These are phyloP conservation scores for Myrica gale DNA, from an alignment of 306 rosid genomes.

Conservation along the genomic window DNA sequence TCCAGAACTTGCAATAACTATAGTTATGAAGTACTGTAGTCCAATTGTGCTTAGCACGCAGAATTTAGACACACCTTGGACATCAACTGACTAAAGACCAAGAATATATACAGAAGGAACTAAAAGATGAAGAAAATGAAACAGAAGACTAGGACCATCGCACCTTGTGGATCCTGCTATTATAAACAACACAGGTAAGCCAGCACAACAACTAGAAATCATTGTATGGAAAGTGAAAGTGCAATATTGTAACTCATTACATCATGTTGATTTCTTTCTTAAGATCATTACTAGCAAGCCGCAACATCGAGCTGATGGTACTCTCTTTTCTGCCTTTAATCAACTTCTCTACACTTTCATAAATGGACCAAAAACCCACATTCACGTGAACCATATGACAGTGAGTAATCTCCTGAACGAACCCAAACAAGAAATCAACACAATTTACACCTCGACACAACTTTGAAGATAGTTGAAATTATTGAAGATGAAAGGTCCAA, in stretches of 20 bases:
- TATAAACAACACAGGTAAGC: constrained; percentile 18
- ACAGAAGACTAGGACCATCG: constrained; percentile 18
- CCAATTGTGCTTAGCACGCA: constrained; percentile 15
- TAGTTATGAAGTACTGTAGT: constrained; percentile 18
- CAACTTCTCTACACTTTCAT: constrained; percentile 14
- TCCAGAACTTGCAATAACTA: constrained; percentile 12
- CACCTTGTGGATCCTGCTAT: constrained; percentile 4
- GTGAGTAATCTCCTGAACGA: neutral
- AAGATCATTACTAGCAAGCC: constrained; percentile 31
- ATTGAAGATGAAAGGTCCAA: constrained; percentile 23
- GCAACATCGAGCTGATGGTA: constrained; percentile 20
- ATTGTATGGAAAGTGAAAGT: constrained; percentile 1
- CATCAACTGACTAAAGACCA: neutral
- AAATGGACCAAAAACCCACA: constrained; percentile 5
- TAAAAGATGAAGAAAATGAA: constrained; percentile 16
- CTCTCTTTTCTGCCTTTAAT: constrained; percentile 9
- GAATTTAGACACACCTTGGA: constrained; percentile 13
- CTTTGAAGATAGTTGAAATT: constrained; percentile 19
- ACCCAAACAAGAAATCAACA: neutral
- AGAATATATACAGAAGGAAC: constrained; percentile 1
- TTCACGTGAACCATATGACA: neutral
- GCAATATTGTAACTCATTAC: constrained; percentile 22
- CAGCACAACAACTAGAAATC: constrained; percentile 28
- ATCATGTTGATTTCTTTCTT: constrained; percentile 2
- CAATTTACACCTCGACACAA: neutral